Base-by-base conservation (phyloP, 2,329 filamentous ascomycete species). In the Hypoxylon sp. region DNA sequence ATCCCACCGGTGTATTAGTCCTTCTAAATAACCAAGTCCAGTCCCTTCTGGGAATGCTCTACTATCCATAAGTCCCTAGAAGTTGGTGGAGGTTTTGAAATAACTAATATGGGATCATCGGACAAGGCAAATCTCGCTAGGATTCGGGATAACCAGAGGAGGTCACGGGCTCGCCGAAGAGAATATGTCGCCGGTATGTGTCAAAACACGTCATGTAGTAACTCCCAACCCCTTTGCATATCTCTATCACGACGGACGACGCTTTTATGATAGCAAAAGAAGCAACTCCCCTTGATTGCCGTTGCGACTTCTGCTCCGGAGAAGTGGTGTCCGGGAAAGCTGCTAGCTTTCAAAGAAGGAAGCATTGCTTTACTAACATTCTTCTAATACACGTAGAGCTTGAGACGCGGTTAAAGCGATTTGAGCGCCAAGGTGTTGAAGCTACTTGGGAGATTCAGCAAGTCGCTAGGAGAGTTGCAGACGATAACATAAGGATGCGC, bases 61-160 rank as follows among this genome's bases (percentile, higher is more conserved):
- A 28, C 28, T 14, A 14, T 19, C 38, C 19, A 36, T 14, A 14
- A n/a, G 7, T 19, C 11, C 10, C 5, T n/a, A 25, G n/a, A 2
- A 7, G 41, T 48, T 19, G 5, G 21, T 25, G 34, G 10, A 13
- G 19, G 7, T 34, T 13, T 38, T 41, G 41, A 25, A 5, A 2
- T 19, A 46, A 10, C 10, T 19, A 38, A 59, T 36, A 68, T 66
- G 56, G 34, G 5, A 38, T 64, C 59, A 11, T 17, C 58, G 25
- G 64, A 69, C 34, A 68, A 71, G 45, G 38, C 67, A 32, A 67
- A 68, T 46, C 65, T 73, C 5, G 59, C 34, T 4, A 70, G 72
- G 41, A 90, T 93, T 71, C 87, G 91, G 70, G 90, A 94, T 74
- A 94, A 94, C 74, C 92, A 94, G 77, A 85, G 91, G 61, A 88